Evolutionary conservation across 805 yeast genomes (phyloP).

Genomic region (Sugiyamaella qingdaonensis): DNA sequence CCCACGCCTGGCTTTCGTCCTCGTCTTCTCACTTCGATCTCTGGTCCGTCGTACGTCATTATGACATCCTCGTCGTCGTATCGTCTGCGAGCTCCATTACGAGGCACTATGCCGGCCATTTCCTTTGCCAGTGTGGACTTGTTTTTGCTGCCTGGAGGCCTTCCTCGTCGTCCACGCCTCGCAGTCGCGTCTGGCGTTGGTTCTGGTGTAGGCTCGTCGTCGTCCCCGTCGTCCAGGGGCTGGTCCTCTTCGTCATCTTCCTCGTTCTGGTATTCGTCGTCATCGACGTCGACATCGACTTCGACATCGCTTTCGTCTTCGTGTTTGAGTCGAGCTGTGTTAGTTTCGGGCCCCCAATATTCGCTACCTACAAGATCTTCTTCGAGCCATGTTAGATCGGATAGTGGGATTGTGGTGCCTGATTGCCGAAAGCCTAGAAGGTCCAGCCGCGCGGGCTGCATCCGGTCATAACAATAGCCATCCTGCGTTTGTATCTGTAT

Average conservation of each 20-base stretch:
- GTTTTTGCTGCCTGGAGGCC: constrained; percentile 34
- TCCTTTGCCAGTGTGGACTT: constrained; percentile 23
- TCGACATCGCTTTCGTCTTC: constrained; percentile 31
- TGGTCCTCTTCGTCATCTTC: constrained; percentile 20
- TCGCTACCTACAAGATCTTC: neutral
- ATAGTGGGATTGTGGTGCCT: neutral
- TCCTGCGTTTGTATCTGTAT: too few relatives aligned
- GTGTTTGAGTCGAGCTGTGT: constrained; percentile 29
- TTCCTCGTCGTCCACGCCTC: constrained; percentile 28
- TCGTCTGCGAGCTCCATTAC: neutral
- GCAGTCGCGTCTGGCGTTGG: constrained; percentile 19
- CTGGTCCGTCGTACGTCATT: constrained; percentile 10
- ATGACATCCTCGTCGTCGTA: constrained; percentile 16
- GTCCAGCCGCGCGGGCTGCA: too few relatives aligned
- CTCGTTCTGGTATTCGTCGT: neutral
- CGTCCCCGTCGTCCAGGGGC: constrained; percentile 26
- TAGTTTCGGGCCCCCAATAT: neutral
- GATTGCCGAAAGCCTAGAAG: neutral
- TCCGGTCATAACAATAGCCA: too few relatives aligned
- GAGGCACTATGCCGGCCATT: constrained; percentile 9
- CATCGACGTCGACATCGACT: constrained; percentile 26
- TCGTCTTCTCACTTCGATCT: constrained; percentile 12
- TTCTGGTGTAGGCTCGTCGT: constrained; percentile 21
- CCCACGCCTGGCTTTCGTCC: constrained; percentile 18
- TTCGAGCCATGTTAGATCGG: constrained; percentile 2